These are phyloP conservation scores for Russula brevipes DNA, from an alignment of 768 basidiomycete species.

Conservation along the genomic window DNA sequence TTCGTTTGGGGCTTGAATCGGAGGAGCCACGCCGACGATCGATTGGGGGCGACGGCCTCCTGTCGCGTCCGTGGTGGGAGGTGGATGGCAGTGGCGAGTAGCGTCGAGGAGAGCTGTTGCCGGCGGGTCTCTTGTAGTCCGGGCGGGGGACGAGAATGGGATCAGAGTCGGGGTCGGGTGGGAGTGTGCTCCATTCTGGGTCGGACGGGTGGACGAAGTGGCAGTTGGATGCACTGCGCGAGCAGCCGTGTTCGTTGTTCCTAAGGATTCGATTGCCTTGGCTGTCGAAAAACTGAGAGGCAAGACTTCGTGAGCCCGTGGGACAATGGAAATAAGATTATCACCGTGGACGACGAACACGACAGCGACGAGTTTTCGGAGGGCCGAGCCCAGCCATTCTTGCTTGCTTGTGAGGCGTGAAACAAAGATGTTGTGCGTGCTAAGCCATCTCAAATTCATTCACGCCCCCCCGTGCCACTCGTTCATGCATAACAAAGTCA, in stretches of 20 bases:
- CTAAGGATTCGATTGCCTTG: not conserved
- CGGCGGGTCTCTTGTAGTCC: not conserved
- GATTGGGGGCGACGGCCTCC: conserved; percentile 1
- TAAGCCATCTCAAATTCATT: too few relatives aligned
- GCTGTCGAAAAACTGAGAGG: conserved; percentile 10
- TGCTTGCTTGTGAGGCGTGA: not conserved
- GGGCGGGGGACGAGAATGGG: not conserved
- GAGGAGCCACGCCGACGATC: not conserved
- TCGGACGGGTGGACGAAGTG: conserved; percentile 24
- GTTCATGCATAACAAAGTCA: too few relatives aligned
- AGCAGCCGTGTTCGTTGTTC: conserved; percentile 14
- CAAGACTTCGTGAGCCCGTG: not conserved
- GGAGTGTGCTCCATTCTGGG: conserved; percentile 11
- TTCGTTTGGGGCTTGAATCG: not conserved
- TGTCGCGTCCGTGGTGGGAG: not conserved
- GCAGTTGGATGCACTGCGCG: conserved; percentile 5
- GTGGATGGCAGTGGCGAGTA: not conserved
- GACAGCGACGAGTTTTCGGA: conserved; percentile 13
- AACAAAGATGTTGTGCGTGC: too few relatives aligned
- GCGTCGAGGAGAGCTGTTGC: conserved; percentile 3
- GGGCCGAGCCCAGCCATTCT: not conserved
- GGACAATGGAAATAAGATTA: not conserved
- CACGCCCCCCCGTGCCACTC: too few relatives aligned
- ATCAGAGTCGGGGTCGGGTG: not conserved
- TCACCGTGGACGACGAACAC: conserved; percentile 8